These are phyloP conservation scores for Vachellia collinsii DNA, from an alignment of 306 rosid species.

Conservation along the genomic window DNA sequence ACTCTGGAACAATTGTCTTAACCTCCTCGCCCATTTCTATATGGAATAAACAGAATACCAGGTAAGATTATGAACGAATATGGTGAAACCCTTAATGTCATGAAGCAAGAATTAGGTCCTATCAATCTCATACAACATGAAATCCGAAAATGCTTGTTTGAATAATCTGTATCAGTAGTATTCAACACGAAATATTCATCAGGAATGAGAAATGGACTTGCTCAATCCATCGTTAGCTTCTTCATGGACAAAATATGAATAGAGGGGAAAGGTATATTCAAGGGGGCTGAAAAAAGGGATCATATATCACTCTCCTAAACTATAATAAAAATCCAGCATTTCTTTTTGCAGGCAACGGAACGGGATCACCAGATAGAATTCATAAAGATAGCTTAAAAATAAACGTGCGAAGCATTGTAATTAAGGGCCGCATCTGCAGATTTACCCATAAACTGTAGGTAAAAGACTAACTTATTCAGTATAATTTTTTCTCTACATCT, in stretches of 20 bases:
- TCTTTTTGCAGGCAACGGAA: not conserved
- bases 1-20: constrained; percentile 68
- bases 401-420: not conserved
- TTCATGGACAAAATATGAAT: not conserved
- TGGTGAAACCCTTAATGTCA: not conserved
- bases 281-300: not conserved
- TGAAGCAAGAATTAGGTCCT: not conserved
- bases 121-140: not conserved
- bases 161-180: not conserved
- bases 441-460: not conserved
- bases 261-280: not conserved
- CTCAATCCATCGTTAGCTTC: not conserved
- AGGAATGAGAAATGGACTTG: not conserved
- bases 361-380: not conserved
- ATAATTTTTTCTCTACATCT: not conserved
- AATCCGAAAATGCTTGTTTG: not conserved
- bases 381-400: not conserved
- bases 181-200: not conserved
- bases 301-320: not conserved
- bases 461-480: not conserved
- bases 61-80: not conserved
- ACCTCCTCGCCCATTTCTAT: constrained; percentile 69
- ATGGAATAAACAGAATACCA: not conserved
- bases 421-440: not conserved
- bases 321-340: not conserved